A percentile compares a stretch with the other conserved stretches of the same genome.
These are phyloP conservation scores for Ceratocystis harringtonii DNA, from an alignment of 2,329 filamentous ascomycete genomes.

Conservation along the genomic window DNA sequence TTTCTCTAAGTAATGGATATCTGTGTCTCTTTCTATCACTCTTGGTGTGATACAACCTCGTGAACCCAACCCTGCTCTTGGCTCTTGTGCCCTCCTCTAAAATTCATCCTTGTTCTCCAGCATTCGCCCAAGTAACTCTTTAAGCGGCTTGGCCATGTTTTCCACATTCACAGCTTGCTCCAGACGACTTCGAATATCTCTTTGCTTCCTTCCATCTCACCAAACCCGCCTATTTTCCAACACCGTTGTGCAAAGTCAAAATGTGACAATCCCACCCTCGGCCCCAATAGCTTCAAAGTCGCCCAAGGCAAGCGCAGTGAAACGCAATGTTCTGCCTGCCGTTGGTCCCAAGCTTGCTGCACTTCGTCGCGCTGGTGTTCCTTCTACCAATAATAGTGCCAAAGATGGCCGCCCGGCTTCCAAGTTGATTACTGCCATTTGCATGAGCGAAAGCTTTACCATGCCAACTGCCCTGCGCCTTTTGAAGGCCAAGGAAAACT, in stretches of 20 bases:
- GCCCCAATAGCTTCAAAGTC: not conserved
- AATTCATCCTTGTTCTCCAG: not conserved
- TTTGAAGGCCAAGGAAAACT: constrained; percentile 39
- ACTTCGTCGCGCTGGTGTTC: constrained; percentile 11
- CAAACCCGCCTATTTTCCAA: not conserved
- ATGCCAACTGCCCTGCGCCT: constrained; percentile 46
- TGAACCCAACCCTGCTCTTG: not conserved
- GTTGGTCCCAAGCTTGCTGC: constrained; percentile 11
- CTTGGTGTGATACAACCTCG: not conserved
- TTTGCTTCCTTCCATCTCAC: not conserved
- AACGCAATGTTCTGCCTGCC: constrained; percentile 2
- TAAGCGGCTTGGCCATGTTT: not conserved
- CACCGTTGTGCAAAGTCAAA: not conserved
- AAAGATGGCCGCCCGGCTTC: not conserved
- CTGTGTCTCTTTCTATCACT: constrained; percentile 1
- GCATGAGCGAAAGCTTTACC: constrained; percentile 48
- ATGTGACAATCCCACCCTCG: not conserved
- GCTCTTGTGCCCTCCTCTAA: not conserved
- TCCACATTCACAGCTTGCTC: not conserved
- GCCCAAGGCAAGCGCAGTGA: constrained; percentile 5
- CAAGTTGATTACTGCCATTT: constrained; percentile 39
- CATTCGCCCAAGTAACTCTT: not conserved
- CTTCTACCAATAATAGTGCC: not conserved
- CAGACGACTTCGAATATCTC: not conserved
- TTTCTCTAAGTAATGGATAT: not conserved